phyloP scores from a whole-genome alignment of 1,139 yeast species.

The Scheffersomyces segobiensis region DNA sequence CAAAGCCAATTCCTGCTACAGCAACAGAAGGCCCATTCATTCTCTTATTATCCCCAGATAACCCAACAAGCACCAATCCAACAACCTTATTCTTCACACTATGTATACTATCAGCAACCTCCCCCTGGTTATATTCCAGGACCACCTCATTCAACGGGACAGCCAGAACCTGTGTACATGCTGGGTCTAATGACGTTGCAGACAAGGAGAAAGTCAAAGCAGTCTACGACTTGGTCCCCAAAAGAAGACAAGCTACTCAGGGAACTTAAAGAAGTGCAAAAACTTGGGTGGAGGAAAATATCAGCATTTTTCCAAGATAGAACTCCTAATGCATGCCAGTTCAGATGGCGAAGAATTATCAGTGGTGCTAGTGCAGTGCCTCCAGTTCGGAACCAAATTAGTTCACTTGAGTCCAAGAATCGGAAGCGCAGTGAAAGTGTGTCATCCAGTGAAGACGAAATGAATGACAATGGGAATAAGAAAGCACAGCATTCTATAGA shows the following conservation, averaged over 20 bases:
- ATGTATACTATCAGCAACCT: not conserved
- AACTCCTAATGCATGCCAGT: slow-evolving; percentile 50
- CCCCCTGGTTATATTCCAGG: not conserved
- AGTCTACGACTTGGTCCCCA: slow-evolving; percentile 42
- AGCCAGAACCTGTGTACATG: not conserved
- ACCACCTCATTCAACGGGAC: not conserved
- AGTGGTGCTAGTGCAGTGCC: slow-evolving; percentile 22
- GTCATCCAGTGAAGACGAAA: not conserved
- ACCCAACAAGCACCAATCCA: not conserved
- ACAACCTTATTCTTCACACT: not conserved
- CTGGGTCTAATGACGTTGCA: not conserved
- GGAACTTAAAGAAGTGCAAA: slow-evolving; percentile 41
- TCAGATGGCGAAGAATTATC: slow-evolving; percentile 47
- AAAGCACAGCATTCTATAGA: slow-evolving; percentile 30
- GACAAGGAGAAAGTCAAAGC: slow-evolving; percentile 26
- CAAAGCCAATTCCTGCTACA: slow-evolving; percentile 4
- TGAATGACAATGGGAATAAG: slow-evolving; percentile 14
- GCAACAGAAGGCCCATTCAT: slow-evolving; percentile 4
- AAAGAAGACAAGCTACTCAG: slow-evolving; percentile 38
- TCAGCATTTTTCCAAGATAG: slow-evolving; percentile 43
- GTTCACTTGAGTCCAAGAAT: not conserved
- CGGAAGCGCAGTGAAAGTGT: not conserved
- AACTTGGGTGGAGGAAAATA: slow-evolving; percentile 49
- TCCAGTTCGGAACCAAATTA: not conserved
- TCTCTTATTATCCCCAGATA: not conserved